Percentiles rank a stretch among this genome's conserved stretches.
Conservation (phyloP, 495 filamentous ascomycete genomes). For the Penicillium crystallinum region DNA sequence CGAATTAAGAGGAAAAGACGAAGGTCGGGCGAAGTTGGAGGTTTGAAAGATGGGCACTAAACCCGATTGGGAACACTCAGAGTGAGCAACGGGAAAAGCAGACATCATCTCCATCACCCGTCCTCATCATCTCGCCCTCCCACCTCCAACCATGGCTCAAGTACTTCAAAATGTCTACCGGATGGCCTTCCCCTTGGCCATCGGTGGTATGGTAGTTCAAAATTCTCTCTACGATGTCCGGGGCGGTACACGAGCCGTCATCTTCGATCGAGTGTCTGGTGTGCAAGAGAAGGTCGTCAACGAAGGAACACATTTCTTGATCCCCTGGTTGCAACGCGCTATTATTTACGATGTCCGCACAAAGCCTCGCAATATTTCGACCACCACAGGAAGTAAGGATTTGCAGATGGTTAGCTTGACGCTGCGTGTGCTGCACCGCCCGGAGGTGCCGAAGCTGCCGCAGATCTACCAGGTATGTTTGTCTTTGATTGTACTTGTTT, state of each 20-base stretch:
- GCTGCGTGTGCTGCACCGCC: conserved; percentile 88
- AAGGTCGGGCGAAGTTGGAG: conserved; percentile 35
- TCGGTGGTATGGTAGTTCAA: conserved; percentile 58
- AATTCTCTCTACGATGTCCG: conserved; percentile 94
- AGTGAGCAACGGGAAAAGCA: conserved; percentile 32
- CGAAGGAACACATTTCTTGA: conserved; percentile 94
- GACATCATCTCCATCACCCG: conserved; percentile 21
- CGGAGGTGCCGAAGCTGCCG: conserved; percentile 85
- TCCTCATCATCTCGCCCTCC: conserved; percentile 19
- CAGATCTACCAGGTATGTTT: conserved; percentile 95
- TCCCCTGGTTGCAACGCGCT: conserved; percentile 92
- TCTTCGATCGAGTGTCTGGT: conserved; percentile 92
- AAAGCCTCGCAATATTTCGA: conserved; percentile 92
- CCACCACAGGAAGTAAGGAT: conserved; percentile 98
- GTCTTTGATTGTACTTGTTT: background rate
- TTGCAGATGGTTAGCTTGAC: conserved; percentile 99
- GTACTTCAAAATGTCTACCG: conserved; percentile 60
- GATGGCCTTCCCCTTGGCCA: conserved; percentile 63
- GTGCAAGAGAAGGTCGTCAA: conserved; percentile 89
- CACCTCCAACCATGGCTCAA: conserved; percentile 49
- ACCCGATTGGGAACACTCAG: conserved; percentile 33
- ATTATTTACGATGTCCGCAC: conserved; percentile 98
- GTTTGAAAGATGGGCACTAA: conserved; percentile 27
- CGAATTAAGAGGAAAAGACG: conserved; percentile 27
- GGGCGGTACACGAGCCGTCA: conserved; percentile 89